Base-by-base conservation (phyloP, 2,329 filamentous ascomycete species). In the Diaporthe sp. region DNA sequence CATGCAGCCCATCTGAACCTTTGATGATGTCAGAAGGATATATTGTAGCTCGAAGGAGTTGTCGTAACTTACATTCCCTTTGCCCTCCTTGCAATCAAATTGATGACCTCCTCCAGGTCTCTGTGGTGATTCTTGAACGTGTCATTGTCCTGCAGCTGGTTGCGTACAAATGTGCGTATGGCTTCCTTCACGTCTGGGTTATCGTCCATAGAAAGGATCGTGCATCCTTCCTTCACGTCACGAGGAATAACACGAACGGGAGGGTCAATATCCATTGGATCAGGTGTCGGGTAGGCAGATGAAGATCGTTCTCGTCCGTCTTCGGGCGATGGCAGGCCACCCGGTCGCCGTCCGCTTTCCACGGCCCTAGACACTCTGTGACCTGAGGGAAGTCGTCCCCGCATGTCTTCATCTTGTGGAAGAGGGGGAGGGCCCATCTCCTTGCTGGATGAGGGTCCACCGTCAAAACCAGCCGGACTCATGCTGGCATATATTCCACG, bases 1-100 rank as follows among this genome's bases (percentile, higher is more conserved):
- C 73, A 74, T 1, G 67, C 67, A 12, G 69, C 73, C 44, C 46
- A 65, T 49, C 73, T 39, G 34, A 74, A 74, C 44, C 69, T 72
- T 12, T 34, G 15, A 7, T 0, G 9, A 3, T 7, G 25, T 59
- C 39, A 61, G 67, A 3, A 3, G 3, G 9, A 1, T 9, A 2
- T 17, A 2, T 19, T 0, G 19, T 4, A 19, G 2, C 3, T 1
- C 0, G 1, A 1, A 28, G 0, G 15, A 31, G 12, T 0, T 25
- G 6, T 12, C 1, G 2, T 2, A 8, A 68, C 62, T 68, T n/a
- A 53, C 62, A 68, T 57, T 25, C 37, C 55, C 7, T 44, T 72
- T 12, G 73, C 67, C 17, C 15, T 44, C 6, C 17, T 42, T 1
- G 58, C 69, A 31, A 72, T 51, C 3, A 42, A 15, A 1, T n/a